Conservation (phyloP, 2,329 filamentous ascomycete species). For the Mollisia scopiformis region DNA sequence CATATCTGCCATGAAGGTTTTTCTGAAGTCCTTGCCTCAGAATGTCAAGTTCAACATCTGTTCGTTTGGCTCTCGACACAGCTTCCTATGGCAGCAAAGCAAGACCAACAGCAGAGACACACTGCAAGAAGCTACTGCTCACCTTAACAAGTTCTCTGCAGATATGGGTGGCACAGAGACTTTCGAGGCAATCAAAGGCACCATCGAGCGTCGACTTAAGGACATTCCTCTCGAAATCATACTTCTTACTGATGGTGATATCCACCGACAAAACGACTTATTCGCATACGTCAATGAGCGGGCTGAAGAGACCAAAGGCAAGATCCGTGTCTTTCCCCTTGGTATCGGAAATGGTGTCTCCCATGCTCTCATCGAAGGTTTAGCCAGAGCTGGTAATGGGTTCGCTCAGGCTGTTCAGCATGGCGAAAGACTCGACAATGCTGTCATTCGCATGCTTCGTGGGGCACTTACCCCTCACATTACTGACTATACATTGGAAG, state of each 20-base stretch:
- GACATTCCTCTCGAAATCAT: slow-evolving; percentile 57
- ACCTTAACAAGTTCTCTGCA: slow-evolving; percentile 47
- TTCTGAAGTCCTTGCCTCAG: slow-evolving; percentile 66
- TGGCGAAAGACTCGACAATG: slow-evolving; percentile 68
- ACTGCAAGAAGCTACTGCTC: slow-evolving; percentile 45
- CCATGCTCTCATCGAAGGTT: slow-evolving; percentile 56
- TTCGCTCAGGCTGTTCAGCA: slow-evolving; percentile 64
- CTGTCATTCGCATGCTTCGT: slow-evolving; percentile 75
- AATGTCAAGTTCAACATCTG: slow-evolving; percentile 72
- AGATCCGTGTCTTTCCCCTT: slow-evolving; percentile 56
- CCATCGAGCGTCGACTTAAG: slow-evolving; percentile 46
- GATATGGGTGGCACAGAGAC: slow-evolving; percentile 60
- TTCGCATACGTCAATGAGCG: slow-evolving; percentile 49
- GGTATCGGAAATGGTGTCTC: slow-evolving; percentile 56
- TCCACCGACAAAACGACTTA: slow-evolving; percentile 49
- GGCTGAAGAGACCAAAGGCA: slow-evolving; percentile 43
- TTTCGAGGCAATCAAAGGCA: slow-evolving; percentile 46
- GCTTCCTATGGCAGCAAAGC: slow-evolving; percentile 53
- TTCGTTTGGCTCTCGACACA: slow-evolving; percentile 58
- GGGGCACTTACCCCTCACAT: slow-evolving; percentile 69
- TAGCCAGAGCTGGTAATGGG: slow-evolving; percentile 56
- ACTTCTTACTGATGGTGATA: slow-evolving; percentile 58
- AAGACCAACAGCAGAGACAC: slow-evolving; percentile 48
- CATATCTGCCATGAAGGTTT: slow-evolving; percentile 59
- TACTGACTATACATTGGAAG: slow-evolving; percentile 63